A percentile compares a stretch with the other conserved stretches of the same genome.
phyloP scores from a whole-genome alignment of 345 rosid genomes.

The Eucalyptus leucophloia region DNA sequence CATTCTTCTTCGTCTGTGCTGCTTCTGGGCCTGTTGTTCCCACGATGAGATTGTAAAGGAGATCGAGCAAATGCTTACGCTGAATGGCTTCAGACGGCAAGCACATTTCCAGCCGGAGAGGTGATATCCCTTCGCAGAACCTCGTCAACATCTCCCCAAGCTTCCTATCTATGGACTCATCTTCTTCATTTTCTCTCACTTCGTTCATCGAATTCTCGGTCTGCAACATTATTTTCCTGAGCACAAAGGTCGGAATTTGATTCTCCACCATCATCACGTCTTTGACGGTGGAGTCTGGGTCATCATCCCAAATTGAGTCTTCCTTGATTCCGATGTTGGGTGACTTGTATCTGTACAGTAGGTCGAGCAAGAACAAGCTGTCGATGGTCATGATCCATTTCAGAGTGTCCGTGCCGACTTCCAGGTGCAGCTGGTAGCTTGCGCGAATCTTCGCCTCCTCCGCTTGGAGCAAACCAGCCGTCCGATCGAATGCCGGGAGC shows the following conservation, averaged over 20 bases:
- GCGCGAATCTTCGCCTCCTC: no score
- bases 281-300: no score
- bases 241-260: background rate
- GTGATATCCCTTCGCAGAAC: background rate
- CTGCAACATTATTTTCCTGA: background rate
- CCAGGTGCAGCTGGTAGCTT: no score
- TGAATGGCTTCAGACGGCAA: background rate
- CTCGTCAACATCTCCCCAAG: background rate
- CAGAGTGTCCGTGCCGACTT: no score
- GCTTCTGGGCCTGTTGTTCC: background rate
- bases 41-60: background rate
- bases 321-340: no score
- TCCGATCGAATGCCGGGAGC: no score
- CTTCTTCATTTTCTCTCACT: background rate
- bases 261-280: background rate
- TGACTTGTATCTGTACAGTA: no score
- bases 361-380: no score
- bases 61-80: background rate
- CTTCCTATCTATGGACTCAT: background rate
- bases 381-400: no score
- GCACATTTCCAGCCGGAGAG: background rate
- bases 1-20: background rate
- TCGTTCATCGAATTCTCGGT: background rate
- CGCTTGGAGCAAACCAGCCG: no score
- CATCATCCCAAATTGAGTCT: no score